These are phyloP conservation scores for Dentipellis fragilis DNA, from an alignment of 768 basidiomycete species.

Conservation along the genomic window DNA sequence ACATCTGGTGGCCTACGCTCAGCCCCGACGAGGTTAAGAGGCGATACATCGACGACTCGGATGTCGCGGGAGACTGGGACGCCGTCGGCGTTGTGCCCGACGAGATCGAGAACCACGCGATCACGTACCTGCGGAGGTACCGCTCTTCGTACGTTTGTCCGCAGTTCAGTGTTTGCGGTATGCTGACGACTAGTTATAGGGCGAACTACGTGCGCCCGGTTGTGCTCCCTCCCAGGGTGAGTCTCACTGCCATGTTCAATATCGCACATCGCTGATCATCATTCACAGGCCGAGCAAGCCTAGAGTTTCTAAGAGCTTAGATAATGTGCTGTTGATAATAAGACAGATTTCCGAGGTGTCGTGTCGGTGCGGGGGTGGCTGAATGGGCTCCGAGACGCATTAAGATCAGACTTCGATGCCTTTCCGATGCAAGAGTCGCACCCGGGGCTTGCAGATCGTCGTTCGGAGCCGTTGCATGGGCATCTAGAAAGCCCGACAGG, in stretches of 20 bases:
- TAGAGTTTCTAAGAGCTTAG: too few species aligned
- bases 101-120: slow-evolving; percentile 80
- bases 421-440: too few species aligned
- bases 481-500: too few species aligned
- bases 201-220: slow-evolving; percentile 63
- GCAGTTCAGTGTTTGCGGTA: neutral
- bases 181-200: slow-evolving; percentile 21
- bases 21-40: slow-evolving; percentile 87
- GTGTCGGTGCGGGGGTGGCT: too few species aligned
- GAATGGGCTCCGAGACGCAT: too few species aligned
- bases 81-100: slow-evolving; percentile 73
- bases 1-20: slow-evolving; percentile 85
- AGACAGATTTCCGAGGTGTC: too few species aligned
- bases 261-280: too few species aligned
- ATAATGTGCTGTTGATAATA: too few species aligned
- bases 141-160: slow-evolving; percentile 65
- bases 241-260: neutral
- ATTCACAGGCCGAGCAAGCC: too few species aligned
- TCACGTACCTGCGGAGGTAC: slow-evolving; percentile 84
- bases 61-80: slow-evolving; percentile 73
- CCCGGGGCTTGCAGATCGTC: too few species aligned
- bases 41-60: slow-evolving; percentile 76
- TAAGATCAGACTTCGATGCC: too few species aligned
- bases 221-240: slow-evolving; percentile 50
- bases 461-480: too few species aligned